Base-by-base conservation (phyloP, 805 yeast species). In the Saturnispora bothae region DNA sequence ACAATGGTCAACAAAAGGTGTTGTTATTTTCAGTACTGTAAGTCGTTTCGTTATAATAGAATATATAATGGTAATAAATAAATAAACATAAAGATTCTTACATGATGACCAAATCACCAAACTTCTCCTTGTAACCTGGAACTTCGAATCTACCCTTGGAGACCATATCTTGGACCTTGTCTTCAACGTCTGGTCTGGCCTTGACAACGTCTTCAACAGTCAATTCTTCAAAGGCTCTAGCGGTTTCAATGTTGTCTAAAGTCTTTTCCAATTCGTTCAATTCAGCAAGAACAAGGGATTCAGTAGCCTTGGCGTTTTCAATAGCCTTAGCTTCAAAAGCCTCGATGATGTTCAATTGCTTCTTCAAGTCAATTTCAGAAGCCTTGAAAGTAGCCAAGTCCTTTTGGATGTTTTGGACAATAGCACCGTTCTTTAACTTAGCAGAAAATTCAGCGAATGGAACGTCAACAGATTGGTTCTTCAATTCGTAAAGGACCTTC, bases 71-170 rank as follows among this genome's bases (percentile, higher is more conserved):
- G 13, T 18, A 18, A 14, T 32, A 38, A 44, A 40, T 35, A 46
- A 42, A 42, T 43, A 43, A 39, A 42, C 38, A 37, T 32, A 31
- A 43, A 14, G 15, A 17, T 18, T 10, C 48, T 62, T 66, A 73
- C 96, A 89, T 92, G 63, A 86, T 85, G 57, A 89, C 85, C 68
- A 89, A 76, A 63, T 83, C 84, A 66, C 97, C 97, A 65, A 92
- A 92, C 78, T 88, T 92, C 68, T 92, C 97, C 68, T 83, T 79
- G 79, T 92, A 92, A 56, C 96, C 95, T 56, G 97, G 97, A 53
- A 88, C 94, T 59, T 83, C 84, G 94, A 95, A 88, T 72, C 83
- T 83, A 67, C 96, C 95, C 73, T 88, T 80, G 75, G 80, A 76
- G 56, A 92, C 86, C 92, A 89, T 80, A 69, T 85, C 85, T 57